phyloP scores from a whole-genome alignment of 1,284 basidiomycete genomes.

The Irpex sp. region DNA sequence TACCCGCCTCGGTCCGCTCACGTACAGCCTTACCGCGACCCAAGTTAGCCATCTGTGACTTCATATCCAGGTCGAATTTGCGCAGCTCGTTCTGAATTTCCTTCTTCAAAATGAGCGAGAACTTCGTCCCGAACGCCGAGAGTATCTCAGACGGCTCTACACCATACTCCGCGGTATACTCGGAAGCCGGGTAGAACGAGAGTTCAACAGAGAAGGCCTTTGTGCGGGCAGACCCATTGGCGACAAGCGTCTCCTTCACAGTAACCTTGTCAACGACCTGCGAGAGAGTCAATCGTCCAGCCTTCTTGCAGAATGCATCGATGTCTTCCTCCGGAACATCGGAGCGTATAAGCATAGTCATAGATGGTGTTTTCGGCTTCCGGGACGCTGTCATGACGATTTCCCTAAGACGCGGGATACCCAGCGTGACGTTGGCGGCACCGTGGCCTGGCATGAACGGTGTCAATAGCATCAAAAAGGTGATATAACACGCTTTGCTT shows the following conservation, averaged over 20 bases:
- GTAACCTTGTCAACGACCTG: constrained; percentile 84
- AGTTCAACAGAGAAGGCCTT: constrained; percentile 84
- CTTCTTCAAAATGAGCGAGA: constrained; percentile 81
- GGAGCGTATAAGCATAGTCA: constrained; percentile 76
- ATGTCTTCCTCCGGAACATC: constrained; percentile 54
- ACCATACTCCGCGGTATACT: constrained; percentile 86
- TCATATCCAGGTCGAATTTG: constrained; percentile 78
- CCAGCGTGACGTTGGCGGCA: constrained; percentile 98
- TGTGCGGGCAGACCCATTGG: constrained; percentile 64
- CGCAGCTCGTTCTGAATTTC: constrained; percentile 88
- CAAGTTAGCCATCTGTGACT: constrained; percentile 74
- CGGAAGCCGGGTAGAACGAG: constrained; percentile 81
- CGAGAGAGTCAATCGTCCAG: constrained; percentile 82
- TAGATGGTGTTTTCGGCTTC: constrained; percentile 98
- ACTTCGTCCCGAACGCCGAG: constrained; percentile 66
- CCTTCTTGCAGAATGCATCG: constrained; percentile 85
- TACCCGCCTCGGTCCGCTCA: constrained; percentile 39
- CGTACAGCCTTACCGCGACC: constrained; percentile 68
- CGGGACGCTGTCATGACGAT: constrained; percentile 99
- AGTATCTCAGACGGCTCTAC: constrained; percentile 74
- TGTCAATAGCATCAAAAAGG: neutral
- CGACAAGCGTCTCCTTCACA: constrained; percentile 77
- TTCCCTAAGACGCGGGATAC: constrained; percentile 97
- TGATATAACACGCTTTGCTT: constrained; percentile 21
- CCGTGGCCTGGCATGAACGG: constrained; percentile 72